Base-by-base conservation (phyloP, 352 stramenopile species). In the Phytophthora tubulina region DNA sequence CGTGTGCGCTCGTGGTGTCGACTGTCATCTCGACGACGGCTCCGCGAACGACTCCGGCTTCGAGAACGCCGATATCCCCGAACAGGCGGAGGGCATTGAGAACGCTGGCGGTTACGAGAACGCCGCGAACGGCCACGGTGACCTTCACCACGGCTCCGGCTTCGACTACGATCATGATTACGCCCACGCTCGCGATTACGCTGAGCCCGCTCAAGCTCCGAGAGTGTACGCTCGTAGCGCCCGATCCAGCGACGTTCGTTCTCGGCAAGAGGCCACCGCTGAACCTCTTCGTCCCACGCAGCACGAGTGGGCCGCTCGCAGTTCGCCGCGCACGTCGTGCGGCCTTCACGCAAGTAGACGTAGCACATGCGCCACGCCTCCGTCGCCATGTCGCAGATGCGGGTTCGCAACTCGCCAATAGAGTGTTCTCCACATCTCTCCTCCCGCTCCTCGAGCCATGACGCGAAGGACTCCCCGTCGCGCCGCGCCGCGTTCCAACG, bases 391-490 rank as follows among this genome's bases (percentile, higher is more conserved):
- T 31, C 15, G 33, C 46, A 57, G 35, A 66, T 17, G 46, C 21
- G 58, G 9, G 2, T 11, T 1, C 46, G 35, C 21, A 66, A 6
- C 17, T 56, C 45, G 3, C 31, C 33, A 55, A 50, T 45, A 32
- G 33, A 39, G 14, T 66, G 21, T 39, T 57, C 33, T 4, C 27
- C 35, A 1, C 15, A 33, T n/a, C 38, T 13, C 17, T 51, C 32
- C 21, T 57, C 62, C 6, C 52, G 62, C 27, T 32, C n/a, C n/a
- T 61, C 33, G 51, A 70, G 62, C 41, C 62, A 70, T 3, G 41
- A 38, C 41, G 35, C n/a, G 42, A 70, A 31, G 7, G 50, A 56
- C 21, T 27, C 21, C 21, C 21, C 44, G 7, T 63, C 52, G 42
- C 17, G 51, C 30, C 50, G 41, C 31, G 17, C 10, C 10, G 6